Evolutionary conservation across 805 yeast species (phyloP).

Genomic region (Wickerhamia fluorescens): DNA sequence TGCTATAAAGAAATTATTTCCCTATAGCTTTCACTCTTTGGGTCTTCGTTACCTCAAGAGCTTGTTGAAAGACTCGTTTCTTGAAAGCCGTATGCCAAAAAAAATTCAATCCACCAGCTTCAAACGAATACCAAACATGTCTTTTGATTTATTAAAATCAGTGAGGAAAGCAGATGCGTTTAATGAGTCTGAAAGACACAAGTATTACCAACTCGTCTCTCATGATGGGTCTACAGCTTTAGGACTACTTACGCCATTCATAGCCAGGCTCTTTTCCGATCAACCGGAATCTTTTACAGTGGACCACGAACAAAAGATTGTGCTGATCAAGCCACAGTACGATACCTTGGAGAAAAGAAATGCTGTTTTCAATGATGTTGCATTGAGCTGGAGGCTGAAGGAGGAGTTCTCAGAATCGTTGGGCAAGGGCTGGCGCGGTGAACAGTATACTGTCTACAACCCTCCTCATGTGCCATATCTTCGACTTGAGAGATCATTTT

Average conservation of each 20-base stretch:
- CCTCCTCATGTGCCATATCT: constrained; percentile 53
- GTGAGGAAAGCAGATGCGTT: no score
- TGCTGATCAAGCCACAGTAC: constrained; percentile 20
- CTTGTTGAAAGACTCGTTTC: no score
- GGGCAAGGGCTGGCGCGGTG: constrained; percentile 77
- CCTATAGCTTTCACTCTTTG: no score
- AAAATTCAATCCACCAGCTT: no score
- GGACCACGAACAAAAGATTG: constrained; percentile 9
- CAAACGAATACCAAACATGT: no score
- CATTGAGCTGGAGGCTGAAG: constrained; percentile 27
- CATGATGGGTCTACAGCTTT: constrained; percentile 21
- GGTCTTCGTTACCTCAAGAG: no score
- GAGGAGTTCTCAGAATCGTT: constrained; percentile 22
- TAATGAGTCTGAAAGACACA: no score
- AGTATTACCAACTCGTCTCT: no score
- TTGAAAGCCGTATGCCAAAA: no score
- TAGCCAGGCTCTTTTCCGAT: constrained; percentile 16
- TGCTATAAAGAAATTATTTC: no score
- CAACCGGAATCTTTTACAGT: constrained; percentile 6
- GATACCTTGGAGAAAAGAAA: constrained; percentile 37
- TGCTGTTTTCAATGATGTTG: constrained; percentile 36
- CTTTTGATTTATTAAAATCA: no score
- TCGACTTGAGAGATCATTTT: constrained; percentile 70
- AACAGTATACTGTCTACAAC: constrained; percentile 65
- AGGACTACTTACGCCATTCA: constrained; percentile 22